Conservation (phyloP, 257 asterid genomes). For the Sherardia arvensis region DNA sequence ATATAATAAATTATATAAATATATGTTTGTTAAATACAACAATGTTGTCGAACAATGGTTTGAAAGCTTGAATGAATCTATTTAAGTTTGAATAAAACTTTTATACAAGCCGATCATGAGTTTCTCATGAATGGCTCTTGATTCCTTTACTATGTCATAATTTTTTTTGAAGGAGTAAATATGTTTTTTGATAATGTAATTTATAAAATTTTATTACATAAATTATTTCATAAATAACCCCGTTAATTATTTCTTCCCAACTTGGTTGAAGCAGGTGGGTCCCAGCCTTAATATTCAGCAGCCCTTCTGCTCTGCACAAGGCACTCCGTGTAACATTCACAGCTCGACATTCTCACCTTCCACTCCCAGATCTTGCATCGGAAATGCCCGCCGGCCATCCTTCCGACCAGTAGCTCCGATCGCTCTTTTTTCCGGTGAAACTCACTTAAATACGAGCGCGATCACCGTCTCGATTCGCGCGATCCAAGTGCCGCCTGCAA, state of each 20-base stretch:
- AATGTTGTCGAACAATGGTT: no score
- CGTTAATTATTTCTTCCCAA: not conserved
- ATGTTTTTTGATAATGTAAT: no score
- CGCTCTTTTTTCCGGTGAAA: constrained; percentile 6
- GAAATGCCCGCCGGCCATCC: not conserved
- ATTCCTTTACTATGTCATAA: no score
- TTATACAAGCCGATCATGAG: no score
- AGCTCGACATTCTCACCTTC: not conserved
- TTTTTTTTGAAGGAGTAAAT: no score
- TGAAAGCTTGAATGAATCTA: no score
- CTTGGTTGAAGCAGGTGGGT: not conserved
- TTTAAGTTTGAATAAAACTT: no score
- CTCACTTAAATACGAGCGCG: not conserved
- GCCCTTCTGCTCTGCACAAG: not conserved
- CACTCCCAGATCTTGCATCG: constrained; percentile 17
- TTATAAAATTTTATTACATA: no score
- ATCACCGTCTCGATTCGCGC: constrained; percentile 6
- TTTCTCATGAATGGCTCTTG: no score
- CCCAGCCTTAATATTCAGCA: not conserved
- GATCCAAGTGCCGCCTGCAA: not conserved
- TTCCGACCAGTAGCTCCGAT: constrained; percentile 9
- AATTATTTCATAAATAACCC: no score
- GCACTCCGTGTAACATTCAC: not conserved
- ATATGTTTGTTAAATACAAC: no score
- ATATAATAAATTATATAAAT: no score